Conservation (phyloP, 2,329 filamentous ascomycete species). For the Tolypocladium inflatum region DNA sequence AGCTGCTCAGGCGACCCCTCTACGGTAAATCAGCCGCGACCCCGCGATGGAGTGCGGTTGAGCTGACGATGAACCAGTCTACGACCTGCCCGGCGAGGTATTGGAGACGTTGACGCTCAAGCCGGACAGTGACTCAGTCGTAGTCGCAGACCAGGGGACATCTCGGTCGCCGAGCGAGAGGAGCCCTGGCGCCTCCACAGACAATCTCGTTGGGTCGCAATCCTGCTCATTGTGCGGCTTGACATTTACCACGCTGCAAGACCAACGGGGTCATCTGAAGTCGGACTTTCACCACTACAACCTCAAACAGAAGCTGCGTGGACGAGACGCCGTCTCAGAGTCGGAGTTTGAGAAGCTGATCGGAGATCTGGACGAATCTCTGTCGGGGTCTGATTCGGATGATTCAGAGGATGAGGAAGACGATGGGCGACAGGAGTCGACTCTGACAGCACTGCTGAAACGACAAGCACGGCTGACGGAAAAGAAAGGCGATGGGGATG, state of each 20-base stretch:
- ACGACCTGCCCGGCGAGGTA: constrained; percentile 70
- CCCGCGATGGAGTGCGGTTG: background rate
- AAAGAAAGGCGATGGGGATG: constrained; percentile 35
- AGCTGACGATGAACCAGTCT: constrained; percentile 46
- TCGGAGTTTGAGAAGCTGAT: constrained; percentile 79
- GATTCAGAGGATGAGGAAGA: constrained; percentile 60
- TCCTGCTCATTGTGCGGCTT: constrained; percentile 74
- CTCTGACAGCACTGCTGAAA: constrained; percentile 67
- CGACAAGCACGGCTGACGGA: constrained; percentile 69
- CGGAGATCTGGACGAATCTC: constrained; percentile 77
- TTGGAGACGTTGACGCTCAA: constrained; percentile 53
- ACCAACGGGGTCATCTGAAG: constrained; percentile 77
- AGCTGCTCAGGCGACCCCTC: constrained; percentile 39
- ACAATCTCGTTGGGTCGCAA: constrained; percentile 49
- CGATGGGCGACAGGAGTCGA: constrained; percentile 52
- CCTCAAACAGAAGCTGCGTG: constrained; percentile 80
- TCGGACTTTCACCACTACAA: constrained; percentile 94
- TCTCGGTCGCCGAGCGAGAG: constrained; percentile 13
- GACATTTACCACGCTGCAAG: constrained; percentile 60
- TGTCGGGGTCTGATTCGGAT: constrained; percentile 76
- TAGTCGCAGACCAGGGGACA: constrained; percentile 10
- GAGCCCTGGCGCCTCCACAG: constrained; percentile 15
- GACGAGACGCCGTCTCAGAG: constrained; percentile 63
- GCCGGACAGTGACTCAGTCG: constrained; percentile 17
- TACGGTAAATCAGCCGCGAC: constrained; percentile 30